Conservation (phyloP, 177 flowering plant genomes). For the Vitis hybrid region DNA sequence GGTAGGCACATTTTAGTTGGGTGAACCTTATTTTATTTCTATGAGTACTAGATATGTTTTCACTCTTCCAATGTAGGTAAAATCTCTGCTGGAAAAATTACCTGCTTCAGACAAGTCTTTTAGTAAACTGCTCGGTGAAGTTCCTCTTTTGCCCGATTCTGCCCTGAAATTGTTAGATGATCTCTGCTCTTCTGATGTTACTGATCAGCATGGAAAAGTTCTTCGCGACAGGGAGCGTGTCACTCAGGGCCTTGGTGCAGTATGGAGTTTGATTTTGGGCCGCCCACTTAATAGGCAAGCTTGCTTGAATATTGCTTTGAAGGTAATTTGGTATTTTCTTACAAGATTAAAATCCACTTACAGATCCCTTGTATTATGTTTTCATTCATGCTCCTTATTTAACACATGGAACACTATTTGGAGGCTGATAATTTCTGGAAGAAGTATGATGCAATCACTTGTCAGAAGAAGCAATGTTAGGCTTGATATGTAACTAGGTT, state of each 20-base stretch:
- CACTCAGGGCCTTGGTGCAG: constrained; percentile 97
- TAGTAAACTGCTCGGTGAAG: constrained; percentile 93
- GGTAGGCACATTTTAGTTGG: constrained; percentile 41
- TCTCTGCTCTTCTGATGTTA: constrained; percentile 62
- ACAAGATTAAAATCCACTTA: no score
- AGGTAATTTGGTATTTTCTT: constrained; percentile 42
- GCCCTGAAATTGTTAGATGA: constrained; percentile 71
- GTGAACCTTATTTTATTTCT: neutral
- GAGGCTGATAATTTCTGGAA: no score
- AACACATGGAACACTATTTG: no score
- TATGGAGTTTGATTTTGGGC: constrained; percentile 92
- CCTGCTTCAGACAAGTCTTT: constrained; percentile 96
- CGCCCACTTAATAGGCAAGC: constrained; percentile 77
- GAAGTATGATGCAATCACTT: no score
- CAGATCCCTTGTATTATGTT: no score
- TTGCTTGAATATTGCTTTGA: constrained; percentile 82
- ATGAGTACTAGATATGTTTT: constrained; percentile 5
- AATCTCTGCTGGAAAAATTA: constrained; percentile 66
- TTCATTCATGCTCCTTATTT: no score
- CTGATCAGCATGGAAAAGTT: constrained; percentile 46
- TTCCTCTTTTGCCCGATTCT: constrained; percentile 77
- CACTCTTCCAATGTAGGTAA: constrained; percentile 53
- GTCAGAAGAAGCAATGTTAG: no score
- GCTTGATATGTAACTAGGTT: no score
- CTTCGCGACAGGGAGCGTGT: constrained; percentile 86